Evolutionary conservation across 768 basidiomycete genomes (phyloP).

Genomic region (Boletus pseudo-olivaceus): DNA sequence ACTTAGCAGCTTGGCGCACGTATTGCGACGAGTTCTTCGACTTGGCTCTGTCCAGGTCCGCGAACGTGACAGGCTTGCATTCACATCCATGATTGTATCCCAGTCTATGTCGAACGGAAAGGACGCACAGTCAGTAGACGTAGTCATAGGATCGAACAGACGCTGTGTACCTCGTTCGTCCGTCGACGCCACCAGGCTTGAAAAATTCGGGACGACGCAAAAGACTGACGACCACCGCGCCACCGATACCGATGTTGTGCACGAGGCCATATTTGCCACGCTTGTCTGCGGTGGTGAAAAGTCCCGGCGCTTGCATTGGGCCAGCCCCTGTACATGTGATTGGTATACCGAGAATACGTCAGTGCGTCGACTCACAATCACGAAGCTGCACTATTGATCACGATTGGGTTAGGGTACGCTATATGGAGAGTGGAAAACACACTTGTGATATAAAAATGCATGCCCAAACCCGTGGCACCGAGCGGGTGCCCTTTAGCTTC

Average conservation of each 20-base stretch:
- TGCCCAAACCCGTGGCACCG: slow-evolving; percentile 78
- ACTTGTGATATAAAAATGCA: slow-evolving; percentile 88
- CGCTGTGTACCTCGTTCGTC: slow-evolving; percentile 51
- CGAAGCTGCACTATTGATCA: slow-evolving; percentile 63
- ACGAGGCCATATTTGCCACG: slow-evolving; percentile 78
- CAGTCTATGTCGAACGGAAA: slow-evolving; percentile 40
- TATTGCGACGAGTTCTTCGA: slow-evolving; percentile 55
- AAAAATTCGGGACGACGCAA: slow-evolving; percentile 78
- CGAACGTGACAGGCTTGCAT: slow-evolving; percentile 55
- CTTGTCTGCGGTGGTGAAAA: slow-evolving; percentile 58
- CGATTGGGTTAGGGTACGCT: not conserved
- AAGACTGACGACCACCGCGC: slow-evolving; percentile 73
- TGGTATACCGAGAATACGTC: not conserved
- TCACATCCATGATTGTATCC: slow-evolving; percentile 81
- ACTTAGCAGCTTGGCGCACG: slow-evolving; percentile 38
- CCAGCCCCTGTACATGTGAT: slow-evolving; percentile 58
- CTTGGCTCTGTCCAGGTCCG: slow-evolving; percentile 75
- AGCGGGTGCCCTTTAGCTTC: slow-evolving; percentile 89
- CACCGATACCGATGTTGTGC: slow-evolving; percentile 82
- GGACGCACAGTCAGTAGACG: not conserved
- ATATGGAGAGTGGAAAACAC: slow-evolving; percentile 20
- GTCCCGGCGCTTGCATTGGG: slow-evolving; percentile 74
- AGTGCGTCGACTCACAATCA: slow-evolving; percentile 44
- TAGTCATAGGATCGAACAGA: not conserved
- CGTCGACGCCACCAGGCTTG: slow-evolving; percentile 61